phyloP scores from a whole-genome alignment of 768 basidiomycete genomes.

The Amyloporia xantha region DNA sequence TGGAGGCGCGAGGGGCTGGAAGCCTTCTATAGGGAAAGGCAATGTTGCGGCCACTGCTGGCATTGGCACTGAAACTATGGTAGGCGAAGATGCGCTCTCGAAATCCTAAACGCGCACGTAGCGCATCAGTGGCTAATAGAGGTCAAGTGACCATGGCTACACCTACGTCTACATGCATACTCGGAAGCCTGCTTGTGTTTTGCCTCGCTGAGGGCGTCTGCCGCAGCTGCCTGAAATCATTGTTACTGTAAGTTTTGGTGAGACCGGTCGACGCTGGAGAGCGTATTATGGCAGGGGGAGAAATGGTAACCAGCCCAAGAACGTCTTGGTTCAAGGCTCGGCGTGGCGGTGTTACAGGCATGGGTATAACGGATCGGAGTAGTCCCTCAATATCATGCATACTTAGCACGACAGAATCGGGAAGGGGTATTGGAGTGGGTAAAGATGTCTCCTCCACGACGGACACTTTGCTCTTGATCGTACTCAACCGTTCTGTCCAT shows the following conservation, averaged over 20 bases:
- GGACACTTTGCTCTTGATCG: conserved; percentile 26
- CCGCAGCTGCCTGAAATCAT: conserved; percentile 76
- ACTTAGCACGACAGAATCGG: conserved; percentile 34
- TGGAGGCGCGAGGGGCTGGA: conserved; percentile 19
- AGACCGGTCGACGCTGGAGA: conserved; percentile 70
- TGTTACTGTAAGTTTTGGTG: conserved; percentile 75
- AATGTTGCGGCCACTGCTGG: conserved; percentile 12
- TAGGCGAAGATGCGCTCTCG: conserved; percentile 26
- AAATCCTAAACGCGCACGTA: conserved; percentile 24
- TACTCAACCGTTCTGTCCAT: conserved; percentile 25
- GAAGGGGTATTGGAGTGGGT: conserved; percentile 26
- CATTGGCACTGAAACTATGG: conserved; percentile 21
- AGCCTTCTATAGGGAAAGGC: conserved; percentile 18
- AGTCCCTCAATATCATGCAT: conserved; percentile 38
- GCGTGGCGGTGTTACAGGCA: conserved; percentile 50
- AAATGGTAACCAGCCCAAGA: conserved; percentile 57
- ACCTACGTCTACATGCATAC: conserved; percentile 74
- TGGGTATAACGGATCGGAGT: conserved; percentile 32
- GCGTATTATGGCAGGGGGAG: conserved; percentile 64
- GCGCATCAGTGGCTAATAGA: conserved; percentile 10
- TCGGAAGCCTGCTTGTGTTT: conserved; percentile 82
- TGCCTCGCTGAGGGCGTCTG: conserved; percentile 62
- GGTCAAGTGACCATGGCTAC: conserved; percentile 23
- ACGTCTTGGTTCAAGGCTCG: conserved; percentile 47
- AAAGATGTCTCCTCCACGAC: conserved; percentile 9